Base-by-base conservation (phyloP, 2,329 filamentous ascomycete genomes). In the Ophiostoma himal-ulmi region DNA sequence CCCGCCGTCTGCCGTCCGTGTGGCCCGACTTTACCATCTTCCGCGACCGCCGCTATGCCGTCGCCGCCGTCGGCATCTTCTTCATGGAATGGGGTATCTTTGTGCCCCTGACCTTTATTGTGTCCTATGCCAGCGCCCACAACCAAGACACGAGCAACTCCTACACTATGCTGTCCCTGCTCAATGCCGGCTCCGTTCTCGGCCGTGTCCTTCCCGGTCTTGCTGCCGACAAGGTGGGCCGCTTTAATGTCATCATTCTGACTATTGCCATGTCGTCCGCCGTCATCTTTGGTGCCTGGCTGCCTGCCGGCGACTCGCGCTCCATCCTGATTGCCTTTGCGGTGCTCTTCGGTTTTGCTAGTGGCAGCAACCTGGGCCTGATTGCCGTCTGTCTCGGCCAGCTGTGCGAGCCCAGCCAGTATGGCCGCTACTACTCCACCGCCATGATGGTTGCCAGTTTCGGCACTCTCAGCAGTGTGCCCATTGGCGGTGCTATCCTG, bases 311-410 rank as follows among this genome's bases (percentile, higher is more conserved):
- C 0, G 78, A 81, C 48, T 85, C 81, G 1, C 77, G 83, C n/a
- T 77, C 84, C 0, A 77, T 92, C 67, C 81, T 92, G 1, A 83
- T 93, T 69, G 83, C 86, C 1, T 96, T 92, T 75, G 84, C 86
- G 0, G 80, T 92, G 1, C 76, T 92, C 1, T 94, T 96, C 78
- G 93, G 93, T 1, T 92, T 96, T 75, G 89, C 88, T 1, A 91
- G 88, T 69, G 93, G 93, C 5, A 90, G 88, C 73, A 94, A 94
- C 74, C 89, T 96, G 72, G 89, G 87, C 0, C 78, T 96, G 36
- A 90, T 91, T 0, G 92, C 93, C 0, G 92, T 96, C 0, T 95
- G 92, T 74, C 84, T 96, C 0, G 91, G 91, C 1, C 92, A 95
- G 80, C 83, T 95, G 17, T 96, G 92, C 77, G 87, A 89, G 57